These are phyloP conservation scores for Tylopilus balloui DNA, from an alignment of 768 basidiomycete species.

Conservation along the genomic window DNA sequence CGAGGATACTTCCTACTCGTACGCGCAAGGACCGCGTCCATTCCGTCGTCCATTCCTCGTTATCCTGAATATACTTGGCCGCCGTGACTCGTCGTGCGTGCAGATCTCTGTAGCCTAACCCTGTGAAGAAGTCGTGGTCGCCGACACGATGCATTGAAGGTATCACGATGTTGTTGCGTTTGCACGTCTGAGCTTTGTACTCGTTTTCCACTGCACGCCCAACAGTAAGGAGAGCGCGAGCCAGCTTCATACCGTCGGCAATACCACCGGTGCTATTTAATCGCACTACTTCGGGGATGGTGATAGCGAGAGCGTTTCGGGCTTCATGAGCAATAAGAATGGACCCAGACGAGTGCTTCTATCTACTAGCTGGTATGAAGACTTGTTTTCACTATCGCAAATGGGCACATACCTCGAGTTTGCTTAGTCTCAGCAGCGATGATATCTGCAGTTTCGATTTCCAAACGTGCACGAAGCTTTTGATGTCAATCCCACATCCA, in stretches of 20 bases:
- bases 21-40: constrained; percentile 81
- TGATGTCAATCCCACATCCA: constrained; percentile 91
- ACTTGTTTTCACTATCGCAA: background rate
- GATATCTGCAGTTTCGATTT: constrained; percentile 48
- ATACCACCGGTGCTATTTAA: no score
- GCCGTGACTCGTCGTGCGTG: constrained; percentile 63
- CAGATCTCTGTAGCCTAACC: constrained; percentile 55
- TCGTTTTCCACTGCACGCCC: no score
- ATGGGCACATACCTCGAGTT: constrained; percentile 17
- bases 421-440: constrained; percentile 32
- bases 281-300: constrained; percentile 86
- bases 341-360: constrained; percentile 44
- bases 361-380: constrained; percentile 6
- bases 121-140: constrained; percentile 53
- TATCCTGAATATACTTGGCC: constrained; percentile 56
- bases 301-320: constrained; percentile 83
- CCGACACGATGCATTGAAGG: constrained; percentile 31
- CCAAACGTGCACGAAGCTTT: constrained; percentile 48
- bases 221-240: no score
- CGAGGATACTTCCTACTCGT: constrained; percentile 75
- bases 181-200: no score
- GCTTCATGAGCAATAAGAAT: constrained; percentile 69
- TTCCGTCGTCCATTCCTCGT: constrained; percentile 70
- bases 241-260: no score
- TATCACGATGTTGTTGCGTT: constrained; percentile 46